Percentiles rank a stretch among this genome's conserved stretches.
phyloP scores from a whole-genome alignment of 2,329 filamentous ascomycete species.

The Tolypocladium guangdongense region DNA sequence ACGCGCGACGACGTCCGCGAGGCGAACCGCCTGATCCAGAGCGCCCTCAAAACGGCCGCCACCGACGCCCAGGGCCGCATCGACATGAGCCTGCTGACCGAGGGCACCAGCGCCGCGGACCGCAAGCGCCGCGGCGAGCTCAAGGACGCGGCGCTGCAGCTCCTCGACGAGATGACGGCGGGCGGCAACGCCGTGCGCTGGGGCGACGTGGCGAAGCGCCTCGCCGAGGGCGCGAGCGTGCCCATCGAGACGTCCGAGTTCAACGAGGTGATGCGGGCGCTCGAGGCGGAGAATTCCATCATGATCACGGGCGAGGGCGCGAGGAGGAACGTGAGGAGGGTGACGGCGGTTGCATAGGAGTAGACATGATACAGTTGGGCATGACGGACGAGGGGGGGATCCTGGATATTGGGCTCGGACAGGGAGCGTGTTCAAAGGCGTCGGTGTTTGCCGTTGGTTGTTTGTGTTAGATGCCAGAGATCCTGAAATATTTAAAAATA shows the following conservation, averaged over 20 bases:
- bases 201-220: constrained; percentile 61
- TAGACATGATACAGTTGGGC: neutral
- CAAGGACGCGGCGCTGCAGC: constrained; percentile 62
- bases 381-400: neutral
- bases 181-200: constrained; percentile 60
- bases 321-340: constrained; percentile 68
- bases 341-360: constrained; percentile 39
- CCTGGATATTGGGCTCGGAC: neutral
- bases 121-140: constrained; percentile 72
- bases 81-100: constrained; percentile 90
- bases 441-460: constrained; percentile 1
- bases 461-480: neutral
- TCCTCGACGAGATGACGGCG: constrained; percentile 72
- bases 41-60: constrained; percentile 91
- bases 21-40: constrained; percentile 85
- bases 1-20: constrained; percentile 76
- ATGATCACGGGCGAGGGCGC: constrained; percentile 76
- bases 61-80: constrained; percentile 89
- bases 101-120: constrained; percentile 86
- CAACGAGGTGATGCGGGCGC: constrained; percentile 61
- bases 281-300: constrained; percentile 78
- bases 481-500: neutral
- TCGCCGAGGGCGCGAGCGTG: constrained; percentile 61
- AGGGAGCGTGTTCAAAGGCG: neutral
- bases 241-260: constrained; percentile 73